Evolutionary conservation across 139 green algal species (phyloP).

Genomic region (Closterium sp.): DNA sequence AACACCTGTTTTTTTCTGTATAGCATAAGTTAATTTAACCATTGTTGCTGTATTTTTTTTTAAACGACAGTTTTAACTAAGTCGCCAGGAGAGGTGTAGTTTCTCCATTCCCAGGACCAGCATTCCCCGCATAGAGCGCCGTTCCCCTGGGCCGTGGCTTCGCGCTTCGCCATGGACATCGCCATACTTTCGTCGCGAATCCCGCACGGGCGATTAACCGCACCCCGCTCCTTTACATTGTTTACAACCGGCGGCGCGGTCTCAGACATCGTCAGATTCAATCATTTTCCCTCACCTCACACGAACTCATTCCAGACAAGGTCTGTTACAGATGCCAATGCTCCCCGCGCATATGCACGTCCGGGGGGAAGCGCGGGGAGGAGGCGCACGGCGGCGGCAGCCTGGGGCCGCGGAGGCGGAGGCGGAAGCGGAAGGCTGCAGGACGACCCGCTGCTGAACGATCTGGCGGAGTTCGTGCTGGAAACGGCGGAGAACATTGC

Average conservation of each 20-base stretch:
- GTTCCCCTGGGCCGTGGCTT: neutral
- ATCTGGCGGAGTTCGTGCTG: conserved; percentile 2
- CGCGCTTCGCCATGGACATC: neutral
- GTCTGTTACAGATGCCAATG: neutral
- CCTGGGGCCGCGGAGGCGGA: neutral
- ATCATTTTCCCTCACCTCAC: neutral
- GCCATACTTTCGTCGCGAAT: neutral
- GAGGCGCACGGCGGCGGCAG: neutral
- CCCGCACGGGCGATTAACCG: neutral
- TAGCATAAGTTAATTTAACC: too few species aligned
- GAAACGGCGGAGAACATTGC: neutral
- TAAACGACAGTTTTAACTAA: neutral
- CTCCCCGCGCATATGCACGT: neutral
- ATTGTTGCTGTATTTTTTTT: too few species aligned
- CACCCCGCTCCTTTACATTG: neutral
- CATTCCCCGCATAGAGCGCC: neutral
- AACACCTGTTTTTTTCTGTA: too few species aligned
- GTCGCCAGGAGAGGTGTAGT: neutral
- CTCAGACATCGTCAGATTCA: neutral
- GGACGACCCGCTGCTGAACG: conserved; percentile 7
- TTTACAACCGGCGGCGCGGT: neutral
- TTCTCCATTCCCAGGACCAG: neutral
- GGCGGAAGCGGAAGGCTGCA: neutral
- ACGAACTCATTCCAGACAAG: neutral
- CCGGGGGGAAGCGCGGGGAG: neutral